phyloP scores from a whole-genome alignment of 208 protist genomes.

The Herpetomonas samuelpessoai region DNA sequence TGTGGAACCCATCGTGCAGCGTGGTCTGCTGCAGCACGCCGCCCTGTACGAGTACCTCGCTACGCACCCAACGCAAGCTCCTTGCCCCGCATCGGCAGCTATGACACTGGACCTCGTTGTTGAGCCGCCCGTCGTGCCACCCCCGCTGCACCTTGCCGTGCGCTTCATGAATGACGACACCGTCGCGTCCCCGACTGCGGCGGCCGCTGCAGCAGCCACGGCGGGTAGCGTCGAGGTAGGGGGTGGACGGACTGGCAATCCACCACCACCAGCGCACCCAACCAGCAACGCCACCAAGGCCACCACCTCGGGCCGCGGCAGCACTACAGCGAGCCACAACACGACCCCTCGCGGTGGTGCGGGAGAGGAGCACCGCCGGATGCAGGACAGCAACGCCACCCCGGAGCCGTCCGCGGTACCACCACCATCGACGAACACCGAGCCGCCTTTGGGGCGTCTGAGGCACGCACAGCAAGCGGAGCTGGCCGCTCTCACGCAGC shows the following conservation, averaged over 20 bases:
- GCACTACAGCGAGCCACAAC: neutral
- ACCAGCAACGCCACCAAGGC: neutral
- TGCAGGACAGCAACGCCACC: no score
- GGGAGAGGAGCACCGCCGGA: neutral
- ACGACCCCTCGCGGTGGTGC: neutral
- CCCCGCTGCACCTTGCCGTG: constrained; percentile 2
- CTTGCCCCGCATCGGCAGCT: neutral
- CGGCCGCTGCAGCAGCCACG: neutral
- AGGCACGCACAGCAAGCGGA: constrained; percentile 40
- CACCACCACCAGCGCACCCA: no score
- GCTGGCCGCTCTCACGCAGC: constrained; percentile 24
- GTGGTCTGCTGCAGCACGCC: constrained; percentile 56
- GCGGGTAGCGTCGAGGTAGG: neutral
- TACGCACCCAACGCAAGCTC: constrained; percentile 9
- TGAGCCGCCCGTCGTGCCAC: neutral
- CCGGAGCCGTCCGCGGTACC: neutral
- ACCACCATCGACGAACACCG: neutral
- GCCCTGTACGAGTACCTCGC: constrained; percentile 47
- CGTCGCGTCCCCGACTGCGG: constrained; percentile 19
- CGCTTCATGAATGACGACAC: constrained; percentile 41
- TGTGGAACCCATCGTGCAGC: constrained; percentile 39
- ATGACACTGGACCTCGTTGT: neutral
- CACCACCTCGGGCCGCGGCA: neutral
- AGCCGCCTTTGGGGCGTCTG: constrained; percentile 25
- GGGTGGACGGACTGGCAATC: no score